Base-by-base conservation (phyloP, 495 filamentous ascomycete species). In the Daldinia concentrica region DNA sequence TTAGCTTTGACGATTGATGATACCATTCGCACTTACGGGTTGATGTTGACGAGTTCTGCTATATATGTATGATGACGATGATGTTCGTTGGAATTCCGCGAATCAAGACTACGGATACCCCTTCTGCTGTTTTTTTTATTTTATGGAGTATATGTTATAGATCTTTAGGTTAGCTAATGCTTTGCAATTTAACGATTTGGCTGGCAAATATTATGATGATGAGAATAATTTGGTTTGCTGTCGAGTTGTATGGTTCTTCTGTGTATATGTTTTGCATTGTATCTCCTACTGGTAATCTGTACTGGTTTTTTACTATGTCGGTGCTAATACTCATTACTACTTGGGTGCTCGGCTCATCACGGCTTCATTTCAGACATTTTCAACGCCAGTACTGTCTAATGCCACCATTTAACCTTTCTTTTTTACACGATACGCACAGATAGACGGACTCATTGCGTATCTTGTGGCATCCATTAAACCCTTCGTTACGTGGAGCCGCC, bases 91-190 rank as follows among this genome's bases (percentile, higher is more conserved):
- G 59, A 19, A 43, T 60, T 26, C 29, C 39, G 50, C 45, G 41
- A 62, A 57, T 62, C 55, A 51, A 30, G 50, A 57, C 51, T 62
- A 73, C 58, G 66, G 66, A 73, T 73, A 73, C 71, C 71, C 70
- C 34, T 61, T 73, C 55, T 69, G 24, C 50, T 30, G 19, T 37
- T 69, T 56, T 6, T 56, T 15, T 3, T 5, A n/a, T 15, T 55
- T 17, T 2, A 6, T 39, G 50, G 17, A 14, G 26, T n/a, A 15
- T 30, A 26, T 30, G 26, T n/a, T 54, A 17, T 54, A 54, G 24
- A 54, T 54, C 24, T 30, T 17, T 8, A 24, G 8, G 43, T 5
- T 48, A 48, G 19, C 43, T 48, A 48, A 22, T 45, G 17, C 17
- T 48, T 48, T 48, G 43, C 17, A 48, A 48, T 48, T 48, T 11